Base-by-base conservation (phyloP, 73 alveolate species). In the Uronychia setigera region DNA sequence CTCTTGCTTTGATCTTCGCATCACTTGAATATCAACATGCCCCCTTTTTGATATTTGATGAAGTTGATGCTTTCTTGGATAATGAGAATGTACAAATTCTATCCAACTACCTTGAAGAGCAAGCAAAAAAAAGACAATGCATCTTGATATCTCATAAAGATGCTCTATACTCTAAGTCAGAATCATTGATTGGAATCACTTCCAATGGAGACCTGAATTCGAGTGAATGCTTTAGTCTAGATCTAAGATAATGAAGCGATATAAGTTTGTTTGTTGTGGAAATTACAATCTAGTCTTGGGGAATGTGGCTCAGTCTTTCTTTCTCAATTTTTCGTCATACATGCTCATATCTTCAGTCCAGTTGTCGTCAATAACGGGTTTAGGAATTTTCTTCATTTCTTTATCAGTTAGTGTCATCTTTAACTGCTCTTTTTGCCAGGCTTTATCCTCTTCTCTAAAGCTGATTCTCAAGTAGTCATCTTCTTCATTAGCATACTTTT, bases 41-140 rank as follows among this genome's bases (percentile, higher is more conserved):
- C 35, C 98, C 98, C 74, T 85, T 97, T 33, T 93, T 93, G 30
- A 84, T 97, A 29, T 85, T 97, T 60, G 99, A 97, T 90, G 99
- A 97, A 84, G 97, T 97, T 26, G 99, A 97, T 90, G 99, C 99
- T 34, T 94, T 91, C 82, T 87, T 97, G 57, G 99, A 97, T 87
- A 88, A 46, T 57, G 97, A 92, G 27, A 97, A 97, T 91, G 96
- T 91, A 1, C 78, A 79, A 32, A 30, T 86, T 0, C 83, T 90
- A 34, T 33, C 84, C 1, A 80, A 87, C 32, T 90, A 87, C 84
- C 77, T 90, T 29, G 80, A 76, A 77, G 78, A 35, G 26, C 86
- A 80, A 9, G 5, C 67, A 46, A 29, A 34, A 26, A 79, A 87
- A 29, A 85, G 93, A 33, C 93, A 90, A 74, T 31, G 78, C 33